These are phyloP conservation scores for Globisporangium megalacanthum DNA, from an alignment of 352 stramenopile species.

Conservation along the genomic window DNA sequence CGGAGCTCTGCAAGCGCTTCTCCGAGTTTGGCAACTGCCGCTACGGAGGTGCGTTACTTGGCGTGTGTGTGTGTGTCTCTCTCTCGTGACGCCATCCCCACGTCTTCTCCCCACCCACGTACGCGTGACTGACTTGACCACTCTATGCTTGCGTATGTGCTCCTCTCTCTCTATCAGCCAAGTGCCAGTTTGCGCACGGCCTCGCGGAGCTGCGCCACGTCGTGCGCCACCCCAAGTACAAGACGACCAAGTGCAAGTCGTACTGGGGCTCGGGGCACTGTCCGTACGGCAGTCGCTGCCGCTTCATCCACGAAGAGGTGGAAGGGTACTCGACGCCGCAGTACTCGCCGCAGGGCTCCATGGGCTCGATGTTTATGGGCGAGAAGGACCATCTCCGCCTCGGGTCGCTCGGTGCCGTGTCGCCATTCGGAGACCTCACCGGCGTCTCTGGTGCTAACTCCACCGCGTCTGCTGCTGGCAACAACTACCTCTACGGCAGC, in stretches of 20 bases:
- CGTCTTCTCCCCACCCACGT: too few relatives aligned
- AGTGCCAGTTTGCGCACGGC: slow-evolving; percentile 85
- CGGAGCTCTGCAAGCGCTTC: slow-evolving; percentile 84
- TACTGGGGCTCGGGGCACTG: slow-evolving; percentile 88
- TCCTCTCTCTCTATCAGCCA: slow-evolving; percentile 31
- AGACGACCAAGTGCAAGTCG: slow-evolving; percentile 90
- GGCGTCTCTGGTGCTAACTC: slow-evolving; percentile 11
- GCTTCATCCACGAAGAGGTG: slow-evolving; percentile 85
- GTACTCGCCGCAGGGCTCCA: slow-evolving; percentile 39
- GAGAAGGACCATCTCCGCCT: slow-evolving; percentile 30
- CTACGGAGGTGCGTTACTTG: slow-evolving; percentile 51
- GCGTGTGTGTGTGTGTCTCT: slow-evolving; percentile 2
- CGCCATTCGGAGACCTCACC: slow-evolving; percentile 24
- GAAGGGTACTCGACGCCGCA: slow-evolving; percentile 54
- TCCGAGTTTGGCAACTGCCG: slow-evolving; percentile 84
- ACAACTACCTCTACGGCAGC: slow-evolving; percentile 27
- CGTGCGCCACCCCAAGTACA: slow-evolving; percentile 88
- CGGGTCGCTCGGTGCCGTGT: slow-evolving; percentile 20
- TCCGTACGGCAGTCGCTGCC: slow-evolving; percentile 79
- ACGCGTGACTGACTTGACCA: background rate
- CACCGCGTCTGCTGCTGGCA: slow-evolving; percentile 20
- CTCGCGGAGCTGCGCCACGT: slow-evolving; percentile 75
- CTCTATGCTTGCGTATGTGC: slow-evolving; percentile 1
- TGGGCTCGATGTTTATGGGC: slow-evolving; percentile 54
- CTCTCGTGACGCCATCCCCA: slow-evolving; percentile 2